Conservation (phyloP, 768 basidiomycete species). For the Tylopilus plumbeoviolaceoides region DNA sequence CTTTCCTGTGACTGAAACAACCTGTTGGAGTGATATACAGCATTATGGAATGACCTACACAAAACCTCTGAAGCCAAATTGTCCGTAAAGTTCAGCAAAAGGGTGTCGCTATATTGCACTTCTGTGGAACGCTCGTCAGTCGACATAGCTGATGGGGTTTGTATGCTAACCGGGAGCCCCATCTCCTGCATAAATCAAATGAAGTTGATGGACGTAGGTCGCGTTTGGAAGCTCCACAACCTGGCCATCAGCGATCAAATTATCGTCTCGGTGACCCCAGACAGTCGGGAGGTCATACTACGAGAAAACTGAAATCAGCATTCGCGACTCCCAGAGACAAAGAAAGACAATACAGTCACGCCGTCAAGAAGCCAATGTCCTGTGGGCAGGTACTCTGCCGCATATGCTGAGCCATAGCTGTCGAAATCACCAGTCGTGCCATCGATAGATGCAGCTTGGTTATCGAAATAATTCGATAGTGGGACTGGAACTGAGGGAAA, state of each 20-base stretch:
- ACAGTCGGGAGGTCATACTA: slow-evolving; percentile 41
- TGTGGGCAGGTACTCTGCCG: slow-evolving; percentile 36
- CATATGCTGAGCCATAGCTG: slow-evolving; percentile 36
- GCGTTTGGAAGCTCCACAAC: slow-evolving; percentile 27
- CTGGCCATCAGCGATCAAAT: slow-evolving; percentile 43
- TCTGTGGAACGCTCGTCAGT: slow-evolving; percentile 10
- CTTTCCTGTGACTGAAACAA: slow-evolving; percentile 38
- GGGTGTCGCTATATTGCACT: slow-evolving; percentile 26
- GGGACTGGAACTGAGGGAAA: slow-evolving; percentile 34
- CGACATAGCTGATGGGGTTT: neutral
- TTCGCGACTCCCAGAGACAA: neutral
- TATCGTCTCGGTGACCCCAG: slow-evolving; percentile 42
- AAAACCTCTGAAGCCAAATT: slow-evolving; percentile 32
- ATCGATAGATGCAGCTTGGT: slow-evolving; percentile 40
- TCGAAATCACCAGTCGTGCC: slow-evolving; percentile 40
- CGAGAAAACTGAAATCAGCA: neutral
- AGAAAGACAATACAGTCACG: slow-evolving; percentile 30
- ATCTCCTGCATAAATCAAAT: slow-evolving; percentile 46
- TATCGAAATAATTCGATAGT: slow-evolving; percentile 33
- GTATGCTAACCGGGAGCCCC: slow-evolving; percentile 28
- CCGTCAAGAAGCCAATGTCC: slow-evolving; percentile 39
- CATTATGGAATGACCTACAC: slow-evolving; percentile 23
- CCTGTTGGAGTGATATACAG: neutral
- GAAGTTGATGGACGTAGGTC: slow-evolving; percentile 42
- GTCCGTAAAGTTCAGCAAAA: slow-evolving; percentile 39